These are phyloP conservation scores for Umbelopsis isabellina DNA, from an alignment of 192 early-diverging fungal species.

Conservation along the genomic window DNA sequence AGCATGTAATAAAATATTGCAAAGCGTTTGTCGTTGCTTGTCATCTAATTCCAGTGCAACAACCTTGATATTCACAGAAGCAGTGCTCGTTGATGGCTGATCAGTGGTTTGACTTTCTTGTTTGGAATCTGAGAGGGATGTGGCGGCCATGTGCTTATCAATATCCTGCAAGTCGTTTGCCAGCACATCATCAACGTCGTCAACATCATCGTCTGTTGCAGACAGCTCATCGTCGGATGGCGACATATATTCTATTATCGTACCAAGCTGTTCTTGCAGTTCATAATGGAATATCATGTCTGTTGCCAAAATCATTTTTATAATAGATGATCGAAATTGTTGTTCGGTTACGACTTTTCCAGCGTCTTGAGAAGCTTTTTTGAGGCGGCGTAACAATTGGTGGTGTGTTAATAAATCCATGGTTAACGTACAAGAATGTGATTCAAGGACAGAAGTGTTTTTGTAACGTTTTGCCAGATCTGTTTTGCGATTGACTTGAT, in stretches of 20 bases:
- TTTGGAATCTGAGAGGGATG: not conserved
- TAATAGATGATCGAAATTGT: slow-evolving; percentile 50
- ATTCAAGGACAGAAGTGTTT: slow-evolving; percentile 85
- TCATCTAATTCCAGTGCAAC: slow-evolving; percentile 24
- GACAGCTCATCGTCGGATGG: slow-evolving; percentile 4
- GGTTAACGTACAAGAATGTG: slow-evolving; percentile 78
- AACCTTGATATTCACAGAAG: not conserved
- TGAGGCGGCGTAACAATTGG: slow-evolving; percentile 63
- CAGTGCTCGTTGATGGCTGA: not conserved
- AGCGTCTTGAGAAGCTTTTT: slow-evolving; percentile 47
- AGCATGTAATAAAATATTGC: slow-evolving; percentile 77
- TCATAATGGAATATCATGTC: slow-evolving; percentile 90
- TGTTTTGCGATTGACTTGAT: slow-evolving; percentile 85
- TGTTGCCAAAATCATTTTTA: slow-evolving; percentile 84
- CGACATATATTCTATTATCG: slow-evolving; percentile 19
- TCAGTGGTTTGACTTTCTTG: not conserved
- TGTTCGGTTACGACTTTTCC: slow-evolving; percentile 53
- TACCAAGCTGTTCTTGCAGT: slow-evolving; percentile 47
- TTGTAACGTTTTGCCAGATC: slow-evolving; percentile 74
- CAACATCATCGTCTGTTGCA: not conserved
- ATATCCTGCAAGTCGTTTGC: not conserved
- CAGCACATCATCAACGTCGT: not conserved
- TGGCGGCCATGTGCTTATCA: not conserved
- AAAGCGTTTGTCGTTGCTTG: slow-evolving; percentile 63
- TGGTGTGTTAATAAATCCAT: slow-evolving; percentile 79